Percentiles rank a stretch among this genome's conserved stretches.
phyloP scores from a whole-genome alignment of 2,329 filamentous ascomycete species.

The Diaporthe caulivora region DNA sequence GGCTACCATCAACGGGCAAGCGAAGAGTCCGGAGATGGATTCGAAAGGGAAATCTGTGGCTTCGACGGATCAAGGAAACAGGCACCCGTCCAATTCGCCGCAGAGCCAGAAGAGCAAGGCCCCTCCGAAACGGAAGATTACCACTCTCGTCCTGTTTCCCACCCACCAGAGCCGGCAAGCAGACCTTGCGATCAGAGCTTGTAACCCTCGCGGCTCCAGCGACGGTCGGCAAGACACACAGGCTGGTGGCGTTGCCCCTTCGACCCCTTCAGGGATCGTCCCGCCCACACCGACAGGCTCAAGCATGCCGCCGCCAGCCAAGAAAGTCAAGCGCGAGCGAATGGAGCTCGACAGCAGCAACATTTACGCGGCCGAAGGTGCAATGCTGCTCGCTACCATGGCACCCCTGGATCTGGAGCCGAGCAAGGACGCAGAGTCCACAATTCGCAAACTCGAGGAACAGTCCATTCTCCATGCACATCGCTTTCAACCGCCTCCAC shows the following conservation, averaged over 20 bases:
- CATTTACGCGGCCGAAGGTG: conserved; percentile 80
- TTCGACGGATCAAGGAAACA: conserved; percentile 70
- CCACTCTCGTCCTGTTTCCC: conserved; percentile 86
- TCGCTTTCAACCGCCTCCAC: conserved; percentile 80
- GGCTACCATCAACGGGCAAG: conserved; percentile 43
- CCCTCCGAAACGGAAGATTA: conserved; percentile 72
- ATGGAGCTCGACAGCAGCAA: conserved; percentile 83
- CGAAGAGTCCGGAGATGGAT: conserved; percentile 47
- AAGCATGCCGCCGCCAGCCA: conserved; percentile 69
- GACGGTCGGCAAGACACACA: conserved; percentile 48
- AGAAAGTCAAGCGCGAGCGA: conserved; percentile 77
- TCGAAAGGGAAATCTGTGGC: conserved; percentile 55
- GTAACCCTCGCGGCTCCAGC: conserved; percentile 69
- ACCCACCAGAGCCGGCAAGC: conserved; percentile 80
- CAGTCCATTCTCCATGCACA: conserved; percentile 68
- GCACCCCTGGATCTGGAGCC: conserved; percentile 84
- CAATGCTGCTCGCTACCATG: conserved; percentile 79
- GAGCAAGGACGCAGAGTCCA: conserved; percentile 76
- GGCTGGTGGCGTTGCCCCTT: conserved; percentile 68
- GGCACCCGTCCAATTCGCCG: conserved; percentile 64
- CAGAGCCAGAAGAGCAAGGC: conserved; percentile 60
- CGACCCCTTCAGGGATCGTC: conserved; percentile 72
- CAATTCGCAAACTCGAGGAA: conserved; percentile 75
- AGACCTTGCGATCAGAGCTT: conserved; percentile 82
- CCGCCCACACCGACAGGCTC: conserved; percentile 73